Conservation (phyloP, 768 basidiomycete species). For the Rhodotorula diobovata region DNA sequence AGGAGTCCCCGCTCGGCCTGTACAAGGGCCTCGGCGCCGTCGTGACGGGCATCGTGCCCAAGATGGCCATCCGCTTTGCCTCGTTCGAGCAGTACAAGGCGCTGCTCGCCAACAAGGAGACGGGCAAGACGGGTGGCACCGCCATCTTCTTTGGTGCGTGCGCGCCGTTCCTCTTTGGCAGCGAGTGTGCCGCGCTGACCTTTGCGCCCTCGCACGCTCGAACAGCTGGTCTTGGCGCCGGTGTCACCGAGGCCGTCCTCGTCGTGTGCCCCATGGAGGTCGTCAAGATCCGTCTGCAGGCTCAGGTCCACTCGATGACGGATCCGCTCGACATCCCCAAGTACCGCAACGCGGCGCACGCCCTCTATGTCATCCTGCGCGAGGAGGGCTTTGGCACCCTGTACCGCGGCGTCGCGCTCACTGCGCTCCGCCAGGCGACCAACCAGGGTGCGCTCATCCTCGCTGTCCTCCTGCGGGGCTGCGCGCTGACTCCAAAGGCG, state of each 20-base stretch:
- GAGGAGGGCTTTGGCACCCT: slow-evolving; percentile 82
- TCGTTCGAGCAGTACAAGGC: slow-evolving; percentile 94
- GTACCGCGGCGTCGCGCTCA: slow-evolving; percentile 88
- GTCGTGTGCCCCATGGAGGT: slow-evolving; percentile 99
- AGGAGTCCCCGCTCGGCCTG: slow-evolving; percentile 89
- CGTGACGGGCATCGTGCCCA: slow-evolving; percentile 91
- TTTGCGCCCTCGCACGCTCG: background rate
- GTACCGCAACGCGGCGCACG: slow-evolving; percentile 95
- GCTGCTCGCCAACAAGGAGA: slow-evolving; percentile 66
- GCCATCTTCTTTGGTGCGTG: slow-evolving; percentile 80
- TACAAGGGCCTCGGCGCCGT: slow-evolving; percentile 97
- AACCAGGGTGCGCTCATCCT: slow-evolving; percentile 68
- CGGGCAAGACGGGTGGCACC: slow-evolving; percentile 72
- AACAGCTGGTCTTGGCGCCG: slow-evolving; percentile 86
- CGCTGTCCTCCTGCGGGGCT: background rate
- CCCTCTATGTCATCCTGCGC: slow-evolving; percentile 84
- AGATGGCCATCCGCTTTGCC: slow-evolving; percentile 98
- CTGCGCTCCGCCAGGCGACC: slow-evolving; percentile 91
- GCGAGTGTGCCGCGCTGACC: background rate
- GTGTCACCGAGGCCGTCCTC: slow-evolving; percentile 86
- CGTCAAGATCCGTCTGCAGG: slow-evolving; percentile 95
- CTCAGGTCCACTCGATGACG: slow-evolving; percentile 92
- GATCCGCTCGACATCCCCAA: slow-evolving; percentile 89
- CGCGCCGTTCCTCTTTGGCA: background rate
- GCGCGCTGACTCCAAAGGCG: background rate